Evolutionary conservation across 306 rosid genomes (phyloP), one percentile per base, ranked within the genome.

Genomic region (Quercus robur): DNA sequence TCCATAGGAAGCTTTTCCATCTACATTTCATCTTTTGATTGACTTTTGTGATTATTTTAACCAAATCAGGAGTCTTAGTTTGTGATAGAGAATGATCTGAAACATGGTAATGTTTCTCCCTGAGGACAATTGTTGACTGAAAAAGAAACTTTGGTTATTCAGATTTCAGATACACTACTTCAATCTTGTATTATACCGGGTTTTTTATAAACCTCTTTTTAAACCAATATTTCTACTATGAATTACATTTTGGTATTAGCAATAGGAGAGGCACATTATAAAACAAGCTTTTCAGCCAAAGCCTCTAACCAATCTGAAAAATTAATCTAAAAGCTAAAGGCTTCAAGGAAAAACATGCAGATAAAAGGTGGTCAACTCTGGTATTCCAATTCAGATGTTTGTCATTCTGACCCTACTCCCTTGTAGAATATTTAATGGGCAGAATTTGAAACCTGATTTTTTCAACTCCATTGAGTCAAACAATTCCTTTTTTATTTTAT

Each of bases 51-150:
- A 79, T 35, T 76, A 52, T 30, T 75, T 30, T 54, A 69, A 56
- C 62, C 44, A 77, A 78, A 59, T 75, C 77, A 81, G 68, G 69
- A 63, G 30, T 76, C 55, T 77, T 52, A 25, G 20, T 74, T 54
- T 59, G 73, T 30, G 28, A 21, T 74, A 31, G 26, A 10, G 31
- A 66, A 14, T 62, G 35, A 15, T 74, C 57, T 12, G 28, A 20
- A 46, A 13, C 20, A 28, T 12, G 31, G 12, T 4, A 25, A 55
- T 52, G 73, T 25, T 12, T 64, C 33, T 64, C 44, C 18, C 30
- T 80, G 9, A 35, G 17, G 68, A 64, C 1, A 61, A 17, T 51
- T 56, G 75, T 55, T 5, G 11, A 35, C 2, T 11, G 13, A 14
- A 25, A 61, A 61, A 61, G 6, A 31, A 25, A 62, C 69, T 3